Evolutionary conservation across 805 yeast genomes (phyloP).

Genomic region (Cyberlindnera meyerae): DNA sequence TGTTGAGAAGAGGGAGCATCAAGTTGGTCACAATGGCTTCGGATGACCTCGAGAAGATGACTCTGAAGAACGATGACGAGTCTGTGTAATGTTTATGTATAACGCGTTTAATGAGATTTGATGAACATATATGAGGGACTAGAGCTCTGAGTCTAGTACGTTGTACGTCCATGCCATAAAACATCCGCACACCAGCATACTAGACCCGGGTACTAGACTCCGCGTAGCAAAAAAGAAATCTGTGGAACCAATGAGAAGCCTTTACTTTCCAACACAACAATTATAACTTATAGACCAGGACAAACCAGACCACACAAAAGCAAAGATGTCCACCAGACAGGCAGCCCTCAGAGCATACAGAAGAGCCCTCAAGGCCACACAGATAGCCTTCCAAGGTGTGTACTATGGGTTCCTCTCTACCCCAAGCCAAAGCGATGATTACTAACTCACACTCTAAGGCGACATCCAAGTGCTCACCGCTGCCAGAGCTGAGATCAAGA

Average conservation of each 20-base stretch:
- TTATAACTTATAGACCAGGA: too few species aligned
- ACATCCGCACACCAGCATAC: conserved; percentile 6
- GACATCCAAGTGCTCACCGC: conserved; percentile 44
- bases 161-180: conserved; percentile 9
- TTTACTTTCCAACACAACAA: neutral
- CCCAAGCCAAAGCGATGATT: conserved; percentile 2
- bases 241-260: neutral
- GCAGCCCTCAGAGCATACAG: conserved; percentile 54
- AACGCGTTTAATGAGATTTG: too few species aligned
- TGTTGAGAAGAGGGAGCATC: conserved; percentile 17
- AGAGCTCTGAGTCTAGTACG: too few species aligned
- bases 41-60: conserved; percentile 24
- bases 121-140: too few species aligned
- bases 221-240: conserved; percentile 1
- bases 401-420: conserved; percentile 1
- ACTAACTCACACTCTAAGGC: conserved; percentile 21
- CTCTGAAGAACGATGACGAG: conserved; percentile 9
- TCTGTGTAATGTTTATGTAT: too few species aligned
- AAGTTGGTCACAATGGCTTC: conserved; percentile 23
- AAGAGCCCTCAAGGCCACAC: conserved; percentile 61
- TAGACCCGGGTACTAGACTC: too few species aligned
- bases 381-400: conserved; percentile 46
- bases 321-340: conserved; percentile 16
- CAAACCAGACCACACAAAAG: too few species aligned
- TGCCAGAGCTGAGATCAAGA: conserved; percentile 55